Percentiles rank a stretch among this genome's conserved stretches.
Conservation (phyloP, 179 eudicot species). For the Gypsophila paniculata region DNA sequence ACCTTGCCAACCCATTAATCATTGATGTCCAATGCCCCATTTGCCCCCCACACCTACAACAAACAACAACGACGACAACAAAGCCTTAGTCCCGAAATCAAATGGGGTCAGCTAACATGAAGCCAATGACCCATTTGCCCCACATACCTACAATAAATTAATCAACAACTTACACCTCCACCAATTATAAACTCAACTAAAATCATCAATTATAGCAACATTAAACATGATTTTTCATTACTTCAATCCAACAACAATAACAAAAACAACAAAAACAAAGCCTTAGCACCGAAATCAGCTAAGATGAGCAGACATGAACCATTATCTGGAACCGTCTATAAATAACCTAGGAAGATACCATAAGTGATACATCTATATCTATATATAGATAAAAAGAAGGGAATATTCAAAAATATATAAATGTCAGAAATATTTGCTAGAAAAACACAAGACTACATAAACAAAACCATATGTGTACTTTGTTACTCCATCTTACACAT, state of each 20-base stretch:
- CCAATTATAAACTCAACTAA: neutral
- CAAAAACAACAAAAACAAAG: neutral
- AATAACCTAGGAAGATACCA: too few relatives aligned
- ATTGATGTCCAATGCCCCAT: conserved; percentile 85
- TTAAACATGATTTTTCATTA: too few relatives aligned
- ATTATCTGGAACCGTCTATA: too few relatives aligned
- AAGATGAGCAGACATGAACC: too few relatives aligned
- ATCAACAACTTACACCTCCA: too few relatives aligned
- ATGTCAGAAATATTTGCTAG: conserved; percentile 18
- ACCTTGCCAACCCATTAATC: conserved; percentile 76
- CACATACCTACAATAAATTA: too few relatives aligned
- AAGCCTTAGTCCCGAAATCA: too few relatives aligned
- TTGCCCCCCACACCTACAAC: too few relatives aligned
- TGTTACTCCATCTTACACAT: conserved; percentile 8
- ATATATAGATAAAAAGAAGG: conserved; percentile 21
- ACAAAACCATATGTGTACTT: conserved; percentile 8
- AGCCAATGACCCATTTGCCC: conserved; percentile 53
- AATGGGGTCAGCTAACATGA: too few relatives aligned
- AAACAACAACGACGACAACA: too few relatives aligned
- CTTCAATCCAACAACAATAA: neutral
- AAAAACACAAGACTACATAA: conserved; percentile 16
- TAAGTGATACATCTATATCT: conserved; percentile 15
- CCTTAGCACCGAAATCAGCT: too few relatives aligned
- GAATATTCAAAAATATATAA: conserved; percentile 21
- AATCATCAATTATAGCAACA: conserved; percentile 18